Conservation (phyloP, 495 filamentous ascomycete genomes). For the Neurospora sp. region DNA sequence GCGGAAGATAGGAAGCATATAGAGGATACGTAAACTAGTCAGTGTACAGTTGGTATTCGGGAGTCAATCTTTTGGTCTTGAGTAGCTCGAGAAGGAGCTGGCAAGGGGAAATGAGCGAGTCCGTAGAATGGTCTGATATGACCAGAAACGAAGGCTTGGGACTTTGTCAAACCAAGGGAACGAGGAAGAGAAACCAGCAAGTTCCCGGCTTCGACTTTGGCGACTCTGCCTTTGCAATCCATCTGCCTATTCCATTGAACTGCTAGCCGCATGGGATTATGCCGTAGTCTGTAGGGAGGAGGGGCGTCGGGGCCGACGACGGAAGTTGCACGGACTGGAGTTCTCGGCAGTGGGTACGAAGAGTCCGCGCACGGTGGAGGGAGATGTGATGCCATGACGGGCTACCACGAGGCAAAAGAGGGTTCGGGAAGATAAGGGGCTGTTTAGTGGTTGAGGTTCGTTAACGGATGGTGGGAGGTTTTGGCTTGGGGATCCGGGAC, state of each 20-base stretch:
- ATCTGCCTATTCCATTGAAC: constrained; percentile 12
- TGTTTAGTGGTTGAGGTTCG: constrained; percentile 10
- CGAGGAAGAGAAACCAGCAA: background rate
- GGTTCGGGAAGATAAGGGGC: constrained; percentile 28
- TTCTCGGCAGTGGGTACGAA: background rate
- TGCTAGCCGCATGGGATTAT: constrained; percentile 13
- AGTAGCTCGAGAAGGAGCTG: background rate
- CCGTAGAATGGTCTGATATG: background rate
- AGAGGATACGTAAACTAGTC: background rate
- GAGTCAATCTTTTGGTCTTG: background rate
- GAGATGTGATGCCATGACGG: constrained; percentile 16
- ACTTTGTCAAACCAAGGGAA: background rate
- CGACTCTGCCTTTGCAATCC: background rate
- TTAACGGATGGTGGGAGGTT: constrained; percentile 1
- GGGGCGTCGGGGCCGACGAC: background rate
- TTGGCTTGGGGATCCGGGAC: background rate
- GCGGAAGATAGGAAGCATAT: background rate
- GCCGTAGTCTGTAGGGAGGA: constrained; percentile 11
- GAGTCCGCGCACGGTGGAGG: constrained; percentile 3
- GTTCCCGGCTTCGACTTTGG: background rate
- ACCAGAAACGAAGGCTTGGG: background rate
- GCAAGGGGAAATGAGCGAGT: background rate
- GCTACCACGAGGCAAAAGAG: constrained; percentile 28
- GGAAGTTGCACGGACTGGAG: background rate
- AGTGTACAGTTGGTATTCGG: background rate